These are phyloP conservation scores for Coelastrella sp. DNA, from an alignment of 139 green algal species.

Conservation along the genomic window DNA sequence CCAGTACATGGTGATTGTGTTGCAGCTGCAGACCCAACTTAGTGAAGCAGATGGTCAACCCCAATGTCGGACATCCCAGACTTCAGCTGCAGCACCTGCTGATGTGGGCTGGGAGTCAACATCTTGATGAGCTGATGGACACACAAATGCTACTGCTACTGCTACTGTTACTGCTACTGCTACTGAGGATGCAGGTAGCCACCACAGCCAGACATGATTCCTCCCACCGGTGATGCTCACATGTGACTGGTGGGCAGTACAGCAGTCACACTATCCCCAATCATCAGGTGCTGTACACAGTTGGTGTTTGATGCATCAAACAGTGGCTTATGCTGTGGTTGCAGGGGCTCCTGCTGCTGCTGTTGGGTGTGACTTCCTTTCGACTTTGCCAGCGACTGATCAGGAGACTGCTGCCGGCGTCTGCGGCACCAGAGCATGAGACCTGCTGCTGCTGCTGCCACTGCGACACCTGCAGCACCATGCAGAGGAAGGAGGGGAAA, in stretches of 20 bases:
- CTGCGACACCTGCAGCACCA: not conserved
- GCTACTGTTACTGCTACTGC: not conserved
- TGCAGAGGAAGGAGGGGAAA: too few species aligned
- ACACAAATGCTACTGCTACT: not conserved
- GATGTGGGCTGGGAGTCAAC: too few species aligned
- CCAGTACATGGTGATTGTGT: too few species aligned
- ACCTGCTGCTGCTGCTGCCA: constrained; percentile 3
- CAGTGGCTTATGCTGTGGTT: not conserved
- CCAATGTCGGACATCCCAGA: too few species aligned
- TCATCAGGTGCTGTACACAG: not conserved
- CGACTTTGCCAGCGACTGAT: not conserved
- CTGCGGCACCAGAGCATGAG: not conserved
- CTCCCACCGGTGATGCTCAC: not conserved
- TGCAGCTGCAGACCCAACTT: too few species aligned
- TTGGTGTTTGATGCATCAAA: not conserved
- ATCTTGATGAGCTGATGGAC: too few species aligned
- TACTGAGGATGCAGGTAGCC: not conserved
- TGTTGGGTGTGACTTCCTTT: not conserved
- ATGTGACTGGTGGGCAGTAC: not conserved
- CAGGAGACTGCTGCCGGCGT: not conserved
- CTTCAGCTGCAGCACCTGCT: too few species aligned
- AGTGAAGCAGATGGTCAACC: too few species aligned
- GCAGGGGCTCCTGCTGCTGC: not conserved
- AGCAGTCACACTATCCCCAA: not conserved
- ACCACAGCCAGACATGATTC: too few species aligned